These are phyloP conservation scores for Helotiales sp. DNA, from an alignment of 2,329 filamentous ascomycete species.

Conservation along the genomic window DNA sequence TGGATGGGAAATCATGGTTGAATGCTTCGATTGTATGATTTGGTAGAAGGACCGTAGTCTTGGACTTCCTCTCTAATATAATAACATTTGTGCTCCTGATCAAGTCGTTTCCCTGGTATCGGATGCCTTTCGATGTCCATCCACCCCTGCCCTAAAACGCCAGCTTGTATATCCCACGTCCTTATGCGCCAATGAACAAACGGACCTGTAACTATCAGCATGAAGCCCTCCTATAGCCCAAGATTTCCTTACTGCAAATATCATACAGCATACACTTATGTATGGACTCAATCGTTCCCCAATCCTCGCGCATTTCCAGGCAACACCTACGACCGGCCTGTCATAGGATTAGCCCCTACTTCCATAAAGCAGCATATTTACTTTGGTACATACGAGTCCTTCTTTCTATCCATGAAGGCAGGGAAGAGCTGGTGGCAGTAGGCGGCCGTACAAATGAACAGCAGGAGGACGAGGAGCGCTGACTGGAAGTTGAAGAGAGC, in stretches of 20 bases:
- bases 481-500: constrained; percentile 99
- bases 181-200: constrained; percentile 42
- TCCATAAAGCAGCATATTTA: not conserved
- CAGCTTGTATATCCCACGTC: constrained; percentile 20
- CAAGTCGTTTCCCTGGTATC: not conserved
- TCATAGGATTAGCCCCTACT: constrained; percentile 20
- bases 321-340: constrained; percentile 63
- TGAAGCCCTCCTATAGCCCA: not conserved
- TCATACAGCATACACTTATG: constrained; percentile 88
- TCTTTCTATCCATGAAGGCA: constrained; percentile 88
- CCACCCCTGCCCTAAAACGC: constrained; percentile 22
- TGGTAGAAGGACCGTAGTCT: not conserved
- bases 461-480: constrained; percentile 88
- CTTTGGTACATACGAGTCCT: constrained; percentile 71
- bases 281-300: constrained; percentile 94
- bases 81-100: constrained; percentile 14
- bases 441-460: constrained; percentile 93
- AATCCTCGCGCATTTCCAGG: constrained; percentile 95
- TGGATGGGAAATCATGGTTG: not conserved
- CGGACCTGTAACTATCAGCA: constrained; percentile 38
- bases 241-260: constrained; percentile 81
- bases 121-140: constrained; percentile 13
- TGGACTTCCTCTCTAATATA: not conserved
- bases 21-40: constrained; percentile 12
- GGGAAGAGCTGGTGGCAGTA: constrained; percentile 93